Evolutionary conservation across 306 rosid species (phyloP), one percentile per base, ranked within the genome.

Genomic region (Biancaea sappan): DNA sequence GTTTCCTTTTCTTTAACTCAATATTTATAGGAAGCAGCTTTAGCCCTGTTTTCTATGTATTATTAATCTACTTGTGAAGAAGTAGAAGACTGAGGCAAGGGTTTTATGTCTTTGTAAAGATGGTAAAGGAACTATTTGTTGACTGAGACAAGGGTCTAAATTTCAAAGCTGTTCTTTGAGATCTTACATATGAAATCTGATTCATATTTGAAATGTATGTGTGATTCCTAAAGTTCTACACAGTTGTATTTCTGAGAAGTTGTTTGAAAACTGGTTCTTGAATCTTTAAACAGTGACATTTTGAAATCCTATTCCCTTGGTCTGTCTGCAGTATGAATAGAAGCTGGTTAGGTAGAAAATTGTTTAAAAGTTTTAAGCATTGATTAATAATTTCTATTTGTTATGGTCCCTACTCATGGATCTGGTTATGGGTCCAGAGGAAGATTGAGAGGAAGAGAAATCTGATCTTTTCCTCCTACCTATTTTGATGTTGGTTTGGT

Each of bases 271-370:
- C 34, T 73, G 43, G 3, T 28, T 48, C 48, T 34, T 50, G 13
- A 62, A 61, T 73, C 44, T 54, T 5, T 16, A 41, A 37, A 61
- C 61, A 46, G 28, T 25, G 69, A 59, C 25, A 62, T 74, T 22
- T 48, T 9, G 29, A 48, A 22, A 74, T 12, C 41, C 32, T 46
- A n/a, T 26, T 43, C 38, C 46, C 40, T 2, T 31, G 34, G 19
- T 56, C 14, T 19, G 26, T 14, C 18, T 56, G 19, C 37, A 28
- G 37, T 14, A 56, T 56, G 35, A 26, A 28, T 4, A 18, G 4
- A 21, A 31, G n/a, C 61, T 47, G 47, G 18, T 21, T 37, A 48
- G 35, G 7, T n/a, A n/a, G n/a, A n/a, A n/a, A n/a, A n/a, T n/a
- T n/a, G n/a, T n/a, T n/a, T n/a, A n/a, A n/a, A n/a, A n/a, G n/a